These are phyloP conservation scores for Solidago caesia DNA, from an alignment of 129 eudicot species.

Conservation along the genomic window DNA sequence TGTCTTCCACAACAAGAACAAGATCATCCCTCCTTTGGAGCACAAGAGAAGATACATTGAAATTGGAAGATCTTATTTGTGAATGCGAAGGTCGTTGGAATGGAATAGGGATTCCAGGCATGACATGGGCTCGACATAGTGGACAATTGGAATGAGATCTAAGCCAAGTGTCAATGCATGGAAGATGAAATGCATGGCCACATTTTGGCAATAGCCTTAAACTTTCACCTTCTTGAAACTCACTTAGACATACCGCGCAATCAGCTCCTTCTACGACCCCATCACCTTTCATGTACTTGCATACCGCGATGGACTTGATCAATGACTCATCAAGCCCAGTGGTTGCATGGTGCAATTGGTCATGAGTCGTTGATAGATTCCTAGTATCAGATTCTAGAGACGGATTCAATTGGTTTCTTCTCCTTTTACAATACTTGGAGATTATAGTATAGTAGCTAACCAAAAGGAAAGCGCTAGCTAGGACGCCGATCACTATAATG, in stretches of 20 bases:
- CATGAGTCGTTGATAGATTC: constrained; percentile 33
- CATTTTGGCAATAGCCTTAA: constrained; percentile 79
- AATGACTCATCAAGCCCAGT: constrained; percentile 61
- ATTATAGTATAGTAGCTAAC: constrained; percentile 68
- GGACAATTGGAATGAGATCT: constrained; percentile 80
- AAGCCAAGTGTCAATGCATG: constrained; percentile 82
- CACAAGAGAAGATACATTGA: constrained; percentile 44
- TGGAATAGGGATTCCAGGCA: constrained; percentile 27
- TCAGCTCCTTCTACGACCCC: constrained; percentile 57
- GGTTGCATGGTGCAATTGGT: constrained; percentile 42
- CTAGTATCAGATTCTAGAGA: constrained; percentile 24
- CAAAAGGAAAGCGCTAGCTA: constrained; percentile 65
- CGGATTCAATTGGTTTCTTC: constrained; percentile 27
- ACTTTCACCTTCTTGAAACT: constrained; percentile 69
- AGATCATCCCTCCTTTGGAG: constrained; percentile 47
- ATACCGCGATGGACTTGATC: constrained; percentile 61
- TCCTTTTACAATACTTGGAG: constrained; percentile 59
- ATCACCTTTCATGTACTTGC: constrained; percentile 48
- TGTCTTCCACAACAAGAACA: constrained; percentile 58
- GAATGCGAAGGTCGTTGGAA: constrained; percentile 29
- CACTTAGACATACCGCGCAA: constrained; percentile 74
- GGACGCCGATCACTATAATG: constrained; percentile 53
- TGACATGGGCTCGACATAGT: constrained; percentile 58
- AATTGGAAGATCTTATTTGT: constrained; percentile 33
- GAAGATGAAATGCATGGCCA: constrained; percentile 77